Base-by-base conservation (phyloP, 441 rosid genomes). In the Manihot esculenta region DNA sequence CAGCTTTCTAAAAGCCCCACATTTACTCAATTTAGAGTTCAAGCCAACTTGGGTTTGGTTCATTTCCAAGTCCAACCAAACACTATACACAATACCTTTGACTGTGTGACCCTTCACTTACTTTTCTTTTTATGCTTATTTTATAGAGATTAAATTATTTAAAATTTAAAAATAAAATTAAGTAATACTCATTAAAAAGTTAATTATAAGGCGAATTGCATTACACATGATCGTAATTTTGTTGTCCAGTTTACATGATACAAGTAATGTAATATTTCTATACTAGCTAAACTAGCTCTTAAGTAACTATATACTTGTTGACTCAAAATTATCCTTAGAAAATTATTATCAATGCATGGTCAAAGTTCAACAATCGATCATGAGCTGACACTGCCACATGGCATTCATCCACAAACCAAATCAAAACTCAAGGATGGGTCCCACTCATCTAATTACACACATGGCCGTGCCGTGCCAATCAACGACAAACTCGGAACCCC, bases 401-500 rank as follows among this genome's bases (percentile, higher is more conserved):
- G 65, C 44, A 55, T 5, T 44, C 35, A 24, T n/a, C 57, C 38
- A 71, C 24, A 21, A 62, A 54, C 69, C 71, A 24, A 72, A 30
- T 30, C 66, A 70, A 1, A 41, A 48, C 26, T 56, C 33, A 14
- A 18, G 17, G 61, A 10, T 41, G 18, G 78, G 72, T 17, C 84
- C 77, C 69, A 42, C 50, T 42, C 20, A 41, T 23, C 62, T 35
- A 53, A 54, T 47, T 63, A 35, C 70, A 82, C 89, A 80, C 79
- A 49, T 80, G 82, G 74, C 66, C 56, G 26, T 77, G 80, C 73
- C 70, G 5, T 5, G 3, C 76, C 80, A 60, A 74, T 78, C 74
- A 76, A 65, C 38, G 11, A 54, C 80, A 76, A 26, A 77, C 79
- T 66, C 81, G 81, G 82, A 35, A 60, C 82, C 53, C 15, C 33